phyloP scores from a whole-genome alignment of 2,329 filamentous ascomycete genomes.

The Plectosphaerella cucumerina region DNA sequence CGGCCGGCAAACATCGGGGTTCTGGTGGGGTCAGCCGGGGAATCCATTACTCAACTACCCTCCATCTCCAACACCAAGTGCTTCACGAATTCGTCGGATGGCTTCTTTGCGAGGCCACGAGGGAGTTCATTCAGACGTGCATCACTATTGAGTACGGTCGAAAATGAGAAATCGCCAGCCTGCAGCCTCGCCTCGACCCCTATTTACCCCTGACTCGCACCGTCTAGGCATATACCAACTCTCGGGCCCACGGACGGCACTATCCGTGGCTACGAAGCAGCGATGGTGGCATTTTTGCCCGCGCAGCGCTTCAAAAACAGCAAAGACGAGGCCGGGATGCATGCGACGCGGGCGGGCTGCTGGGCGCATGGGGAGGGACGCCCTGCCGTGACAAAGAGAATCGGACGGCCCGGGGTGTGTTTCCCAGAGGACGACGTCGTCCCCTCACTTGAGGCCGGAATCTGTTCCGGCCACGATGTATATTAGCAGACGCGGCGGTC shows the following conservation, averaged over 20 bases:
- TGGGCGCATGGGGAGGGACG: slow-evolving; percentile 5
- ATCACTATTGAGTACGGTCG: no score
- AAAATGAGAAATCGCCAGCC: no score
- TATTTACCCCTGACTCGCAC: no score
- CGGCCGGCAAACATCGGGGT: slow-evolving; percentile 11
- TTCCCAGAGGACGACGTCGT: not conserved
- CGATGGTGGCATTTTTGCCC: no score
- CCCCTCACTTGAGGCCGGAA: slow-evolving; percentile 36
- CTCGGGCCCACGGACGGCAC: no score
- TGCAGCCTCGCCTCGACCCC: no score
- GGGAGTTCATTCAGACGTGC: not conserved
- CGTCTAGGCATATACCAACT: no score
- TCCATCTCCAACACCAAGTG: slow-evolving; percentile 2
- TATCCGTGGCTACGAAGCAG: no score
- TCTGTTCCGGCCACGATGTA: slow-evolving; percentile 43
- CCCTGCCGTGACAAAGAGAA: slow-evolving; percentile 15
- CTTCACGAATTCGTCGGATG: not conserved
- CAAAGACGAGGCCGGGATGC: not conserved
- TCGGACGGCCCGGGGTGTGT: slow-evolving; percentile 1
- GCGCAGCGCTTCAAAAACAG: not conserved
- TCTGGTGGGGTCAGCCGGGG: slow-evolving; percentile 6
- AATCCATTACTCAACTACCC: slow-evolving; percentile 10
- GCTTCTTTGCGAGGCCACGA: not conserved
- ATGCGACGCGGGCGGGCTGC: no score
- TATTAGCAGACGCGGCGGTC: slow-evolving; percentile 31